phyloP scores from a whole-genome alignment of 2,329 filamentous ascomycete species.

The Aspergillus calidoustus region DNA sequence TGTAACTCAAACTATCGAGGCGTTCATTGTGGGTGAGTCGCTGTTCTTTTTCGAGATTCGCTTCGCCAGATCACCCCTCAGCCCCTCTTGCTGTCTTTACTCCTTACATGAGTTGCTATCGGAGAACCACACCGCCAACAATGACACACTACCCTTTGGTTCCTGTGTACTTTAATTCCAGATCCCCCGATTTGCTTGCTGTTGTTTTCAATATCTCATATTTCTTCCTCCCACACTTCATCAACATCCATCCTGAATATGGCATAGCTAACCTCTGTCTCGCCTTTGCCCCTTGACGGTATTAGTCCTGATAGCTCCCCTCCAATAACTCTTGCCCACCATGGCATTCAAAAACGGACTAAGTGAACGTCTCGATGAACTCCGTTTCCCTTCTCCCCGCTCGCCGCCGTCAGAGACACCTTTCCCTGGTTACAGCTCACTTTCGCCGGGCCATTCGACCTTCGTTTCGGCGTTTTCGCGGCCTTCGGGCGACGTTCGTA shows the following conservation, averaged over 20 bases:
- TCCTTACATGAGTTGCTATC: slow-evolving; percentile 40
- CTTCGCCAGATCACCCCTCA: slow-evolving; percentile 40
- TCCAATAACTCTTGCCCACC: slow-evolving; percentile 34
- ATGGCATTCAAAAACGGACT: slow-evolving; percentile 70
- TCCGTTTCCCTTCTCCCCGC: slow-evolving; percentile 77
- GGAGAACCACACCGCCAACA: slow-evolving; percentile 39
- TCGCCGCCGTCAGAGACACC: slow-evolving; percentile 76
- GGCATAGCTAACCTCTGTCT: slow-evolving; percentile 30
- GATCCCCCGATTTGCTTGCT: slow-evolving; percentile 21
- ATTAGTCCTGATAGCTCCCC: slow-evolving; percentile 36
- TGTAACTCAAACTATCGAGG: slow-evolving; percentile 36
- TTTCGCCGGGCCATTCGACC: slow-evolving; percentile 68
- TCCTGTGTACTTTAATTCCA: slow-evolving; percentile 23
- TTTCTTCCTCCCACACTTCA: slow-evolving; percentile 12
- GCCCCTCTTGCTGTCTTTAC: slow-evolving; percentile 39
- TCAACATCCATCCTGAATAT: slow-evolving; percentile 20
- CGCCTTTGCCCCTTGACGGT: slow-evolving; percentile 28
- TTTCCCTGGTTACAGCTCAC: slow-evolving; percentile 75
- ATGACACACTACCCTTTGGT: slow-evolving; percentile 21
- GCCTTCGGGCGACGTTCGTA: slow-evolving; percentile 70
- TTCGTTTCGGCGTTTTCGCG: slow-evolving; percentile 63
- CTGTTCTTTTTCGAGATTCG: slow-evolving; percentile 33
- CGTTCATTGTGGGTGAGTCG: slow-evolving; percentile 46
- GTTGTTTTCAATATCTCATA: slow-evolving; percentile 20
- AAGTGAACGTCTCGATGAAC: slow-evolving; percentile 74